A percentile compares a stretch with the other conserved stretches of the same genome.
phyloP scores from a whole-genome alignment of 202 grass and related monocot species.

The Cymbopogon flexuosus region DNA sequence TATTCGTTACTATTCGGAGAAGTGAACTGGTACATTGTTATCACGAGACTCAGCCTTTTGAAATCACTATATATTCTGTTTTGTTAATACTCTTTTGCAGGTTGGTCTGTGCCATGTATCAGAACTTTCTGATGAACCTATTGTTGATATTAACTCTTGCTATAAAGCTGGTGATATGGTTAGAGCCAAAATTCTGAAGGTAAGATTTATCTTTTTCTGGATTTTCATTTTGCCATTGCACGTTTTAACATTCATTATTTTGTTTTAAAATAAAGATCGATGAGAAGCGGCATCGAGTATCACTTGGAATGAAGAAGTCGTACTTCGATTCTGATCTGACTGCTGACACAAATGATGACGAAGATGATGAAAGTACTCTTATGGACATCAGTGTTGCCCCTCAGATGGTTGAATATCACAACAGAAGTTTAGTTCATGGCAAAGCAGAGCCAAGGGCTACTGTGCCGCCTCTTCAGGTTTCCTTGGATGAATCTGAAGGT shows the following conservation, averaged over 20 bases:
- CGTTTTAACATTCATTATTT: neutral
- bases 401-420: constrained; percentile 27
- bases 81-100: constrained; percentile 40
- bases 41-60: neutral
- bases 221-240: neutral
- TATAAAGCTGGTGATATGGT: constrained; percentile 75
- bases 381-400: constrained; percentile 25
- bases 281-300: constrained; percentile 55
- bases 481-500: constrained; percentile 62
- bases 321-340: constrained; percentile 45
- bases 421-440: constrained; percentile 26
- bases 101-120: constrained; percentile 95
- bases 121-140: constrained; percentile 79
- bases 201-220: constrained; percentile 13
- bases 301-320: constrained; percentile 86
- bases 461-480: constrained; percentile 69
- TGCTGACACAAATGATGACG: constrained; percentile 35
- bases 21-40: constrained; percentile 58
- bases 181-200: constrained; percentile 84
- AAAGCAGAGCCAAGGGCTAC: constrained; percentile 40
- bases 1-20: constrained; percentile 71
- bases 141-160: constrained; percentile 57
- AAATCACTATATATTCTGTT: neutral
- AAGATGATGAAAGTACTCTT: constrained; percentile 23
- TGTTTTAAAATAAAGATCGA: constrained; percentile 54